Evolutionary conservation across 352 stramenopile genomes (phyloP).

Genomic region (Phytophthora citricola): DNA sequence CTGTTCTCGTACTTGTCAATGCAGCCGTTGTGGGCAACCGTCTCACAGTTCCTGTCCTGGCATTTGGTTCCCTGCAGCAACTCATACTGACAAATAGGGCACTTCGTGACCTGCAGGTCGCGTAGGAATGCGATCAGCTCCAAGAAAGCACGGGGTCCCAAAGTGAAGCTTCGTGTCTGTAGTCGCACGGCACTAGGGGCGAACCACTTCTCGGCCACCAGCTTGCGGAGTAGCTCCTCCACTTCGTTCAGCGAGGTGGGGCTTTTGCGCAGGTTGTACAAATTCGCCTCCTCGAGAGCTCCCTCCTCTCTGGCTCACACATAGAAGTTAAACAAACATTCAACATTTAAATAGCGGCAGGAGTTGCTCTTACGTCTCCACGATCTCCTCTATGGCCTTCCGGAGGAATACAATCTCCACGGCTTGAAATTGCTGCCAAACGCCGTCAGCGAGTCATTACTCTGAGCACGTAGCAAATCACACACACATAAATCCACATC

Average conservation of each 20-base stretch:
- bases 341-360: neutral
- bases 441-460: constrained; percentile 75
- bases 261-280: constrained; percentile 80
- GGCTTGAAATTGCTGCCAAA: constrained; percentile 81
- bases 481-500: neutral
- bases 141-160: constrained; percentile 74
- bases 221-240: constrained; percentile 65
- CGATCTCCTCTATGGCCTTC: constrained; percentile 83
- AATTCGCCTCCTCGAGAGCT: constrained; percentile 62
- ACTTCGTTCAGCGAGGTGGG: constrained; percentile 68
- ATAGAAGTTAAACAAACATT: neutral
- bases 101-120: constrained; percentile 80
- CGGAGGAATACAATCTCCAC: constrained; percentile 88
- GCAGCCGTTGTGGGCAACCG: constrained; percentile 57
- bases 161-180: constrained; percentile 53
- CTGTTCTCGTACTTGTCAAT: constrained; percentile 73
- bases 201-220: constrained; percentile 78
- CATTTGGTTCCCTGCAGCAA: constrained; percentile 71
- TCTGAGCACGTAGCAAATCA: constrained; percentile 41
- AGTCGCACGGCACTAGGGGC: constrained; percentile 46
- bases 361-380: constrained; percentile 56
- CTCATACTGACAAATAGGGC: constrained; percentile 78
- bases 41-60: constrained; percentile 44
- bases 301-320: constrained; percentile 56
- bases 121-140: constrained; percentile 80